Evolutionary conservation across 2,329 filamentous ascomycete genomes (phyloP).

Genomic region (Alternaria metachromatica): DNA sequence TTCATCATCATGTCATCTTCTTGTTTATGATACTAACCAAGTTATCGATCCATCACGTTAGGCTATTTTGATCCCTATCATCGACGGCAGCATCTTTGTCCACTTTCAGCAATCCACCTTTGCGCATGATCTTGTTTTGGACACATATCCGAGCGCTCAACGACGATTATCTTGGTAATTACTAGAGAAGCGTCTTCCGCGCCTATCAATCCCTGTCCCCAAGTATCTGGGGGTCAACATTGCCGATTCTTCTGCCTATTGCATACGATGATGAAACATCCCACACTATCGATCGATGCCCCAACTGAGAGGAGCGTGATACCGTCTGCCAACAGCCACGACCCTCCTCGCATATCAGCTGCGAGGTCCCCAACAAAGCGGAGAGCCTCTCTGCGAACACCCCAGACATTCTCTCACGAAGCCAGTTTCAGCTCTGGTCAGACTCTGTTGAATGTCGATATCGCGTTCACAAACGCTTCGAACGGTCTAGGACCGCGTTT

Average conservation of each 20-base stretch:
- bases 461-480: too few relatives aligned
- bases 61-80: not conserved
- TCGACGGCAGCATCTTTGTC: not conserved
- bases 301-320: not conserved
- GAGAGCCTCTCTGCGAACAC: too few relatives aligned
- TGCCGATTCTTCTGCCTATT: not conserved
- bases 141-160: not conserved
- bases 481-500: too few relatives aligned
- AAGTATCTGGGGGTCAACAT: not conserved
- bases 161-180: not conserved
- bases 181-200: not conserved
- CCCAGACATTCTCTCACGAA: too few relatives aligned
- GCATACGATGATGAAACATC: not conserved
- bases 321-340: not conserved
- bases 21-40: not conserved
- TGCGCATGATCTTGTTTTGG: rapidly evolving
- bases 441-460: too few relatives aligned
- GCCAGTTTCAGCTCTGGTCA: too few relatives aligned
- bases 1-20: not conserved
- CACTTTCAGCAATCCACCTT: not conserved
- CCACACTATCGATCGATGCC: not conserved
- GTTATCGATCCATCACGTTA: not conserved
- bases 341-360: not conserved
- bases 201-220: not conserved
- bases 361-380: too few relatives aligned